These are phyloP conservation scores for Simplicillium aogashimaense DNA, from an alignment of 2,329 filamentous ascomycete genomes.

Conservation along the genomic window DNA sequence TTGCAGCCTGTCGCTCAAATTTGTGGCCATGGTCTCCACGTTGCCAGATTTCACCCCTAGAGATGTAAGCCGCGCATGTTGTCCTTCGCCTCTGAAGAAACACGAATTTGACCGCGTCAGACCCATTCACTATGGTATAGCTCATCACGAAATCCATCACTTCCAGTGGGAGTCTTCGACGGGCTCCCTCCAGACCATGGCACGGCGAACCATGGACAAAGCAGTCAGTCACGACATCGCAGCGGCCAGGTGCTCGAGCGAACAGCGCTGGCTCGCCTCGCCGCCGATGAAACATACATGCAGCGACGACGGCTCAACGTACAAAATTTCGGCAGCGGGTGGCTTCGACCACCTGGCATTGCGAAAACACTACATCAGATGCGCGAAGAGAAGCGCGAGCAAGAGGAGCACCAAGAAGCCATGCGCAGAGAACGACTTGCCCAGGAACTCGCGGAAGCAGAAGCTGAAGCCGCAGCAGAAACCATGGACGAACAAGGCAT, in stretches of 20 bases:
- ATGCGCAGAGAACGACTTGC: constrained; percentile 60
- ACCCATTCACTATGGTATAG: constrained; percentile 68
- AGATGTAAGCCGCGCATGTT: constrained; percentile 41
- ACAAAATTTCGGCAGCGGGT: constrained; percentile 75
- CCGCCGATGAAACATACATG: constrained; percentile 67
- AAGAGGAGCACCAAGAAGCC: constrained; percentile 73
- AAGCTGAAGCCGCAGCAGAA: constrained; percentile 26
- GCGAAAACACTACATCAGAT: constrained; percentile 83
- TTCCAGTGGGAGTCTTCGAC: constrained; percentile 22
- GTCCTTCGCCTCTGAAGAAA: not conserved
- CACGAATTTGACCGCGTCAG: constrained; percentile 26
- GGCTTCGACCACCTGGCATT: constrained; percentile 84
- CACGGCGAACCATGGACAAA: constrained; percentile 18
- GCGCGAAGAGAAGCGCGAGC: constrained; percentile 80
- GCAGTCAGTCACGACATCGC: constrained; percentile 22
- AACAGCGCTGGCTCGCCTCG: constrained; percentile 58
- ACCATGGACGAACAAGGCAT: constrained; percentile 28
- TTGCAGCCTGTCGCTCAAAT: not conserved
- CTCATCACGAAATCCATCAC: constrained; percentile 44
- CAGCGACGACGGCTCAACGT: constrained; percentile 72
- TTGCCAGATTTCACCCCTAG: constrained; percentile 60
- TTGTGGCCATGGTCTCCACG: constrained; percentile 40
- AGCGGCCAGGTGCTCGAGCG: constrained; percentile 38
- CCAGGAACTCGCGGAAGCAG: constrained; percentile 64
- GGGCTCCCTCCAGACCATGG: constrained; percentile 17